Evolutionary conservation across 2,329 filamentous ascomycete species (phyloP).

Genomic region (Sporothrix phasma): DNA sequence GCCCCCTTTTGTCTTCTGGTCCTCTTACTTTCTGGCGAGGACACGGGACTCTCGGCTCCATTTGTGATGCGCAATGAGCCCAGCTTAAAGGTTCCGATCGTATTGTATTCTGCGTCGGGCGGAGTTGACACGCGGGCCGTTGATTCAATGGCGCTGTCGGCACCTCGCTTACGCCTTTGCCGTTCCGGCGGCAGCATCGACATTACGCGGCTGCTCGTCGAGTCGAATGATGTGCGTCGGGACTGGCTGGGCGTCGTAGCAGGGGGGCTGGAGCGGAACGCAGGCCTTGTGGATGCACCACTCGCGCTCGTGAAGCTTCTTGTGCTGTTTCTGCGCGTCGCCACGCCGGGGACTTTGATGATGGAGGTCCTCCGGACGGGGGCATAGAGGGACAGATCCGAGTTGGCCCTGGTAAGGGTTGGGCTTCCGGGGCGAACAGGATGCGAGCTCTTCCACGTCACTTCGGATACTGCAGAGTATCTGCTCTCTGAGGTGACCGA

Average conservation of each 20-base stretch:
- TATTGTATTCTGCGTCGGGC: constrained; percentile 46
- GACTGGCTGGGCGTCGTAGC: constrained; percentile 31
- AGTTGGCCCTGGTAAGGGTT: constrained; percentile 32
- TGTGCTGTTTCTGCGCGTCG: constrained; percentile 31
- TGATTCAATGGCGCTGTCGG: constrained; percentile 14
- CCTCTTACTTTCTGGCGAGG: constrained; percentile 11
- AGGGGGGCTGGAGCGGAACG: constrained; percentile 31
- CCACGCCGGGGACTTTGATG: constrained; percentile 40
- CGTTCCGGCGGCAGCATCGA: constrained; percentile 26
- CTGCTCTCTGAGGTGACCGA: constrained; percentile 29
- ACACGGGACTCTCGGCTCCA: constrained; percentile 42
- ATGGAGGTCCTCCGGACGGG: constrained; percentile 40
- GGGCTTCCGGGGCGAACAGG: constrained; percentile 23
- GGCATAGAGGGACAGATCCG: constrained; percentile 39
- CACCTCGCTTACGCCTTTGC: constrained; percentile 14
- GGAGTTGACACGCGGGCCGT: constrained; percentile 37
- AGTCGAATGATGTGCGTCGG: constrained; percentile 32
- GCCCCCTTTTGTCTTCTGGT: neutral
- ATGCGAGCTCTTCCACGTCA: constrained; percentile 30
- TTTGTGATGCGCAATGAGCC: constrained; percentile 55
- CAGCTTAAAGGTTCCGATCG: constrained; percentile 52
- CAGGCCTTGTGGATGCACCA: constrained; percentile 23
- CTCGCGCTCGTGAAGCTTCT: constrained; percentile 16
- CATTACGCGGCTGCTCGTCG: constrained; percentile 25
- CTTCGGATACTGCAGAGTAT: constrained; percentile 25